A percentile compares a stretch with the other conserved stretches of the same genome.
Evolutionary conservation across 2,329 filamentous ascomycete species (phyloP).

Genomic region (Plenodomus biglobosus): DNA sequence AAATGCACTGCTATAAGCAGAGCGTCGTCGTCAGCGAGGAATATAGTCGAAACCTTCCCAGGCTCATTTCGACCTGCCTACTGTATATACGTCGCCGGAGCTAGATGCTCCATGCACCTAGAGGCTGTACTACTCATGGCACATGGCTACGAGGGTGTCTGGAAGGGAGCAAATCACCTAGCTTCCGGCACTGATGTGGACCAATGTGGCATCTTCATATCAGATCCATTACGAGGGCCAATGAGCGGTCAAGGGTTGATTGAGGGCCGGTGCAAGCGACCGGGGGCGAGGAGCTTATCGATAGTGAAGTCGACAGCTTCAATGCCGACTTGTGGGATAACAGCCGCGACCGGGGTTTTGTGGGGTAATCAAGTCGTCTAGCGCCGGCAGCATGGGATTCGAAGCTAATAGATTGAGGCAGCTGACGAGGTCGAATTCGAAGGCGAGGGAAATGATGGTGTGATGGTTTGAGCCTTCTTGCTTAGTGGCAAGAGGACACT

Average conservation of each 20-base stretch:
- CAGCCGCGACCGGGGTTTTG: constrained; percentile 1
- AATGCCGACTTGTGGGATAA: not conserved
- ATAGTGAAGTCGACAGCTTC: constrained; percentile 18
- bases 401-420: too few relatives aligned
- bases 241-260: constrained; percentile 14
- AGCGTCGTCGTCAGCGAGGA: not conserved
- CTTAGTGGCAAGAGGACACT: too few relatives aligned
- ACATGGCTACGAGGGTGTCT: constrained; percentile 4
- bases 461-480: too few relatives aligned
- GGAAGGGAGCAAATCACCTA: constrained; percentile 11
- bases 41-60: not conserved
- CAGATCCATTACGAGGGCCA: constrained; percentile 16
- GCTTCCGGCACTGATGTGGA: constrained; percentile 15
- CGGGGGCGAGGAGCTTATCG: constrained; percentile 20
- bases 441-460: too few relatives aligned
- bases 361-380: constrained; percentile 14
- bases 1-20: not conserved
- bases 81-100: constrained; percentile 12
- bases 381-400: constrained; percentile 6
- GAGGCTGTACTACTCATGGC: constrained; percentile 4
- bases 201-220: constrained; percentile 23
- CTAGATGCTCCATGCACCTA: not conserved
- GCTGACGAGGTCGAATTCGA: too few relatives aligned
- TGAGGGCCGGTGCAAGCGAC: constrained; percentile 21
- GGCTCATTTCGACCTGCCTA: not conserved